A percentile compares a stretch with the other conserved stretches of the same genome.
These are phyloP conservation scores for Daldinia loculata DNA, from an alignment of 495 filamentous ascomycete species.

Conservation along the genomic window DNA sequence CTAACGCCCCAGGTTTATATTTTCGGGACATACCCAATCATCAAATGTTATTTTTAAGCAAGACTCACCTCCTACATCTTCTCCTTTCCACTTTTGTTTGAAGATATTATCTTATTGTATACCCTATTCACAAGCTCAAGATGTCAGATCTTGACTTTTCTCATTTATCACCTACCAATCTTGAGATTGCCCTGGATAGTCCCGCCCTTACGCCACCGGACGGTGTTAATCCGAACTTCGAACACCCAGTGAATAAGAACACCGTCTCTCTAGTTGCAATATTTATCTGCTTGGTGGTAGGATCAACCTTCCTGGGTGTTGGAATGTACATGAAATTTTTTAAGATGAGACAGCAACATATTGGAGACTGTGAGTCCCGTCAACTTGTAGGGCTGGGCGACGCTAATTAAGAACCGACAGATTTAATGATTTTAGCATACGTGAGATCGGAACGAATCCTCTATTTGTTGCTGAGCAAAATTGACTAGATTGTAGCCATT, in stretches of 20 bases:
- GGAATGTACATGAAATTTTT: not conserved
- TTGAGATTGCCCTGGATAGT: not conserved
- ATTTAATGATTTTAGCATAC: not conserved
- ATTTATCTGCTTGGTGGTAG: not conserved
- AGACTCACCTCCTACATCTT: not conserved
- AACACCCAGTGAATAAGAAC: not conserved
- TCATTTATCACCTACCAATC: not conserved
- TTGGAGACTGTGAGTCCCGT: not conserved
- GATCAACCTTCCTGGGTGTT: not conserved
- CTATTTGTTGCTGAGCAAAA: not conserved
- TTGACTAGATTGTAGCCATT: not conserved
- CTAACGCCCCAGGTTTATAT: not conserved
- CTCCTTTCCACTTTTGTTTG: not conserved
- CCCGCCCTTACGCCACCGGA: not conserved
- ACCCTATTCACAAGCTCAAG: not conserved
- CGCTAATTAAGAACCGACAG: not conserved
- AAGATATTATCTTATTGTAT: not conserved
- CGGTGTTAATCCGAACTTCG: not conserved
- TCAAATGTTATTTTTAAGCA: too few species aligned
- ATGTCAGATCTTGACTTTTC: not conserved
- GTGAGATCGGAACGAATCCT: not conserved
- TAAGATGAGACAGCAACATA: not conserved
- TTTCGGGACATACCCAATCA: not conserved
- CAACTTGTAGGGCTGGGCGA: not conserved
- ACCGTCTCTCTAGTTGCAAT: not conserved